Percentiles rank a stretch among this genome's conserved stretches.
Evolutionary conservation across 495 filamentous ascomycete species (phyloP).

Genomic region (Neurospora africana): DNA sequence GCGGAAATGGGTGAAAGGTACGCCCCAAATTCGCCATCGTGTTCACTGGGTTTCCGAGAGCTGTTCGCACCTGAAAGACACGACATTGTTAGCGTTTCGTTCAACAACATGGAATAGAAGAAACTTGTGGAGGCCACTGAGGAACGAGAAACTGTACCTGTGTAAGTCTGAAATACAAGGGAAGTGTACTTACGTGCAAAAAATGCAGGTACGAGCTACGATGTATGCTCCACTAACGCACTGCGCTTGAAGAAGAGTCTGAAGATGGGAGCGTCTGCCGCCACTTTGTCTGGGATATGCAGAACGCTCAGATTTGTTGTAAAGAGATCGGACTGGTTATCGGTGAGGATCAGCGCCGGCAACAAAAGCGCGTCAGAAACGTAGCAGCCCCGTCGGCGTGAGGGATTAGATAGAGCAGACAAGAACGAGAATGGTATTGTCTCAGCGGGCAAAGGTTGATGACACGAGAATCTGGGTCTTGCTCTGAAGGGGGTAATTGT

Average conservation of each 20-base stretch:
- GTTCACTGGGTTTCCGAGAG: not conserved
- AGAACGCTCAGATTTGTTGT: too few relatives aligned
- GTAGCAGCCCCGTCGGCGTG: too few relatives aligned
- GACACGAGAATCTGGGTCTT: not conserved
- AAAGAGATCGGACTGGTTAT: too few relatives aligned
- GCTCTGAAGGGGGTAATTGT: not conserved
- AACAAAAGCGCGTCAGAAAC: too few relatives aligned
- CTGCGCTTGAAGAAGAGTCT: not conserved
- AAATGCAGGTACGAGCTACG: not conserved
- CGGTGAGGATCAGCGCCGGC: too few relatives aligned
- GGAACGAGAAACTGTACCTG: too few relatives aligned
- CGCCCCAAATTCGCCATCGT: not conserved
- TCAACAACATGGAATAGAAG: not conserved
- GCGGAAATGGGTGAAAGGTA: not conserved
- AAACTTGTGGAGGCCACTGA: too few relatives aligned
- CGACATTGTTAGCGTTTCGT: accelerated
- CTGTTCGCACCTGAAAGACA: not conserved
- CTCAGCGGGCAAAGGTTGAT: not conserved
- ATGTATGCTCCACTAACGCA: not conserved
- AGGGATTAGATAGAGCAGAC: too few relatives aligned
- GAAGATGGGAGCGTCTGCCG: not conserved
- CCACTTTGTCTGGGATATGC: not conserved
- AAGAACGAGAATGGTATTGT: not conserved
- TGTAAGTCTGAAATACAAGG: too few relatives aligned
- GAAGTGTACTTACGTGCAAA: not conserved